Percentiles rank a stretch among this genome's conserved stretches.
phyloP scores from a whole-genome alignment of 139 green algal genomes.

The Asterochloris sp. region DNA sequence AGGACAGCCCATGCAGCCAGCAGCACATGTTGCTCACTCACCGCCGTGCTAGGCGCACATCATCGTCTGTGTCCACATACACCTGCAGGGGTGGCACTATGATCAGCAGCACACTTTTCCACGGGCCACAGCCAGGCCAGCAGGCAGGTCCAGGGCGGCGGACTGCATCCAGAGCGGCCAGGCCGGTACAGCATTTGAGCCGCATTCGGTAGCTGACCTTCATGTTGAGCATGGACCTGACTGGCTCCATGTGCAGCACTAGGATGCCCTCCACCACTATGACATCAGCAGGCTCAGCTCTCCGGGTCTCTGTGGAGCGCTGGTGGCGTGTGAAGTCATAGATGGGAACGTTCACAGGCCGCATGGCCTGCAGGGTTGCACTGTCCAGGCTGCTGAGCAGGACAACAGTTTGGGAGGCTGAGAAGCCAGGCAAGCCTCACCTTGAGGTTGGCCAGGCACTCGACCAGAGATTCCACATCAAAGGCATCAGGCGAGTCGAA shows the following conservation, averaged over 20 bases:
- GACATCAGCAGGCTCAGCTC: slow-evolving; percentile 85
- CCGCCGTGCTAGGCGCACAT: slow-evolving; percentile 86
- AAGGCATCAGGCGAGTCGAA: slow-evolving; percentile 95
- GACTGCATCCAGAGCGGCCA: too few species aligned
- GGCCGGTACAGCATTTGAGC: too few species aligned
- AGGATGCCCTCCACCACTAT: slow-evolving; percentile 97
- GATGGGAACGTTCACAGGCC: slow-evolving; percentile 75
- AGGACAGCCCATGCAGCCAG: too few species aligned
- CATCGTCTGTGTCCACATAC: slow-evolving; percentile 86
- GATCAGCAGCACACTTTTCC: too few species aligned
- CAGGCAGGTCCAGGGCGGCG: too few species aligned
- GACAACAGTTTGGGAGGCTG: not conserved
- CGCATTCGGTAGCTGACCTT: slow-evolving; percentile 45
- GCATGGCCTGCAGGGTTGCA: slow-evolving; percentile 16
- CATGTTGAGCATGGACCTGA: slow-evolving; percentile 89
- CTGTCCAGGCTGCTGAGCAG: not conserved
- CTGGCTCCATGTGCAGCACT: slow-evolving; percentile 78
- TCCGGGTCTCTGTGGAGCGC: slow-evolving; percentile 44
- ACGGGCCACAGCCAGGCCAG: too few species aligned
- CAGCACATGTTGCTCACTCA: not conserved
- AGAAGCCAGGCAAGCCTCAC: not conserved
- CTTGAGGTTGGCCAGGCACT: not conserved
- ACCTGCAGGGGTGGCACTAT: too few species aligned
- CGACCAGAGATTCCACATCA: slow-evolving; percentile 43
- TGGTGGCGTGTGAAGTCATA: slow-evolving; percentile 93